Percentiles rank a stretch among this genome's conserved stretches.
Evolutionary conservation across 768 basidiomycete species (phyloP).

Genomic region (Boletus rubescentipes): DNA sequence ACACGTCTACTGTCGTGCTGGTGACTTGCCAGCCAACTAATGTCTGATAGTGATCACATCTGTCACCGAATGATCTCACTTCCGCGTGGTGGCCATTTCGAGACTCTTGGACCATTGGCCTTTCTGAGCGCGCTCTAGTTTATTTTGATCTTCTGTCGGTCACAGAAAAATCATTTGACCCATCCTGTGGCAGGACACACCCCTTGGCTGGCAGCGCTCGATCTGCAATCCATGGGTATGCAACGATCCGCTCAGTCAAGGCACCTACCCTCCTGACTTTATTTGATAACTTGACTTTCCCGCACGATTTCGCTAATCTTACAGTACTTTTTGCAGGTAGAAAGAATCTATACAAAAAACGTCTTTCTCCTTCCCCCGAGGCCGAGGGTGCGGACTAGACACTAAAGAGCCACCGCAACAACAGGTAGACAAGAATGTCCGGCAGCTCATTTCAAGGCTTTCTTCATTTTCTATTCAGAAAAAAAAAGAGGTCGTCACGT

Average conservation of each 20-base stretch:
- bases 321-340: neutral
- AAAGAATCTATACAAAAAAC: neutral
- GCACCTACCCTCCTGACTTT: neutral
- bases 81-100: neutral
- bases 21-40: neutral
- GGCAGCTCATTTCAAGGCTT: conserved; percentile 58
- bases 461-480: conserved; percentile 70
- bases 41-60: neutral
- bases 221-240: neutral
- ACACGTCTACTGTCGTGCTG: neutral
- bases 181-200: neutral
- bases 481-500: neutral
- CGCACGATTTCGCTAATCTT: neutral
- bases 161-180: neutral
- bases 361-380: neutral
- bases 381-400: no score
- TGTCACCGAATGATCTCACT: neutral
- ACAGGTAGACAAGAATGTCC: neutral
- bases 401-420: neutral
- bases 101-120: neutral
- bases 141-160: neutral
- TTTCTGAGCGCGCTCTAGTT: neutral
- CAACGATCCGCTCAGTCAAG: no score
- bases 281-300: neutral
- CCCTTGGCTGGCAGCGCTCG: neutral